A percentile compares a stretch with the other conserved stretches of the same genome.
phyloP scores from a whole-genome alignment of 371 early-diverging fungal species.

The Circinella minor region DNA sequence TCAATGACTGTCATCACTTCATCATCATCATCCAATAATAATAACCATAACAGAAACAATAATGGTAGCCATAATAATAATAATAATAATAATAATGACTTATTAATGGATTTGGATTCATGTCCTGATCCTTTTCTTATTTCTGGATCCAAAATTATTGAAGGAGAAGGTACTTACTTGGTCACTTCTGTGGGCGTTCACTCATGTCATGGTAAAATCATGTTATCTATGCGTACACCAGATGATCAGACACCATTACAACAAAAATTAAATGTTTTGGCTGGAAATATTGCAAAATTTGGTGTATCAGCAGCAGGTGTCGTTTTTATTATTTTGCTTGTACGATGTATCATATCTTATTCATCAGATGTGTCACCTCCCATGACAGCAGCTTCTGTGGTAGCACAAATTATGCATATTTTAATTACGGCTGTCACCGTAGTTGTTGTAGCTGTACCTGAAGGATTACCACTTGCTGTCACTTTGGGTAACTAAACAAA shows the following conservation, averaged over 20 bases:
- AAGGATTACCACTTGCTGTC: constrained; percentile 82
- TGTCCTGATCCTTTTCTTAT: constrained; percentile 70
- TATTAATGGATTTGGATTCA: constrained; percentile 11
- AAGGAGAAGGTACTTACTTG: constrained; percentile 76
- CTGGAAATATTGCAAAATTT: constrained; percentile 73
- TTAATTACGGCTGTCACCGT: constrained; percentile 74
- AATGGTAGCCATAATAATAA: constrained; percentile 42
- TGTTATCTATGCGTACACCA: constrained; percentile 70
- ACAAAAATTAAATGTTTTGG: constrained; percentile 67
- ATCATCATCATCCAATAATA: not conserved
- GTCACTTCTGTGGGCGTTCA: constrained; percentile 72
- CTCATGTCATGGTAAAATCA: constrained; percentile 76
- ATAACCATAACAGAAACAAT: not conserved
- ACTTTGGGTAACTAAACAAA: constrained; percentile 53
- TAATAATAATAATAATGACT: constrained; percentile 35
- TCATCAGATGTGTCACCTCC: constrained; percentile 17
- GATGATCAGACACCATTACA: constrained; percentile 74
- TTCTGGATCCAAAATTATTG: constrained; percentile 75
- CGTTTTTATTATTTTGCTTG: constrained; percentile 64
- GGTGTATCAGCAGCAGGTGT: constrained; percentile 69
- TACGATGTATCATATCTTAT: constrained; percentile 60
- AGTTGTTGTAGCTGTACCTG: constrained; percentile 82
- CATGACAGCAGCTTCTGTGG: constrained; percentile 32
- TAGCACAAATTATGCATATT: constrained; percentile 59
- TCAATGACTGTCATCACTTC: not conserved